phyloP scores from a whole-genome alignment of 352 stramenopile genomes.

The Globisporangium splendens region DNA sequence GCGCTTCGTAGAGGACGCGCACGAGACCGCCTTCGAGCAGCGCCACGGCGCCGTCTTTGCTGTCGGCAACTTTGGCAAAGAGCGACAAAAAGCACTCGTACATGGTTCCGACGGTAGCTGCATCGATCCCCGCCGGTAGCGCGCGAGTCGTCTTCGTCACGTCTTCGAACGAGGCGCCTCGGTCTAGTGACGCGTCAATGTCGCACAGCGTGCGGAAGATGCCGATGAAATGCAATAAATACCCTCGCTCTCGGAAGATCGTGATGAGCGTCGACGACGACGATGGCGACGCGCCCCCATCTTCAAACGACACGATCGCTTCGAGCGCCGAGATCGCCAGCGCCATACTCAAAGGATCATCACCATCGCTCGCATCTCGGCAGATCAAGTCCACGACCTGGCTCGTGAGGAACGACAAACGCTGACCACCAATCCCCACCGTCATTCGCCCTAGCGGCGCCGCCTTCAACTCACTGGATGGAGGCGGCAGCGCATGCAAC shows the following conservation, averaged over 20 bases:
- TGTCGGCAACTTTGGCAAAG: constrained; percentile 57
- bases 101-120: constrained; percentile 69
- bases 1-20: constrained; percentile 51
- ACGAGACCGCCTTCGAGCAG: constrained; percentile 72
- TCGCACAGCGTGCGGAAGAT: constrained; percentile 74
- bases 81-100: constrained; percentile 84
- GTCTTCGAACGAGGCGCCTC: constrained; percentile 26
- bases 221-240: constrained; percentile 77
- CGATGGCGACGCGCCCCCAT: neutral
- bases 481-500: constrained; percentile 29
- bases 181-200: constrained; percentile 61
- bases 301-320: constrained; percentile 54
- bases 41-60: constrained; percentile 57
- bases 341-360: constrained; percentile 78
- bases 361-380: constrained; percentile 70
- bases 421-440: constrained; percentile 3
- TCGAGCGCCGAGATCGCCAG: constrained; percentile 73
- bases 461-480: constrained; percentile 12
- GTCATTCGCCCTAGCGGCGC: constrained; percentile 5
- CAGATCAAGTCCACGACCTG: constrained; percentile 71
- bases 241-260: constrained; percentile 67
- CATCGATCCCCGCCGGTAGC: constrained; percentile 46
- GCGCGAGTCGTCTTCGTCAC: constrained; percentile 43
- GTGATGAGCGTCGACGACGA: constrained; percentile 38
- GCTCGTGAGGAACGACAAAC: constrained; percentile 32